Conservation (phyloP, 257 asterid genomes). For the Capsicum pubescens region DNA sequence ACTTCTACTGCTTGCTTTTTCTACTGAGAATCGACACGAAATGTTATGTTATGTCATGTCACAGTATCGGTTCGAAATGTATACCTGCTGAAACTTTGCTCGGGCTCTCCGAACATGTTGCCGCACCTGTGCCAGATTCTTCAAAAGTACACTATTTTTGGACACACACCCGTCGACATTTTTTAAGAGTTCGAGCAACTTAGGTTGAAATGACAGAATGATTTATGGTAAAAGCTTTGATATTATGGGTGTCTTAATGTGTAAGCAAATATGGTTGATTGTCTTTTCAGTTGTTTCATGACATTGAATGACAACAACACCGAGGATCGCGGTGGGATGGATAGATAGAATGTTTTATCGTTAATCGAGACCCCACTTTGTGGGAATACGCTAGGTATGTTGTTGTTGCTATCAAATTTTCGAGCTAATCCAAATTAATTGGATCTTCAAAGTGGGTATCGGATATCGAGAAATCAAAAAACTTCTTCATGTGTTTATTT, state of each 20-base stretch:
- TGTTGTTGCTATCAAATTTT: no score
- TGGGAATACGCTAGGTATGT: no score
- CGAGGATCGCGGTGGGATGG: neutral
- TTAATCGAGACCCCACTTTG: no score
- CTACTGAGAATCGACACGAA: slow-evolving; percentile 12
- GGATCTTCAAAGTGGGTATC: neutral
- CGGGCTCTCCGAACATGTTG: no score
- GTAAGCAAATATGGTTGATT: neutral
- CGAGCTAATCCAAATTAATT: neutral
- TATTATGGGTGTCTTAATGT: neutral
- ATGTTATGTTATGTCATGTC: neutral
- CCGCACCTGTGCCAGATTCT: no score
- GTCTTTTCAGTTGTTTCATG: neutral
- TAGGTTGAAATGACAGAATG: neutral
- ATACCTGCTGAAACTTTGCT: neutral
- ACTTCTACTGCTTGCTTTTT: neutral
- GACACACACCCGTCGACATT: no score
- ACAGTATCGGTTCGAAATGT: neutral
- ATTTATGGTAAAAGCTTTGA: neutral
- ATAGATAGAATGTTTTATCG: neutral
- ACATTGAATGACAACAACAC: neutral
- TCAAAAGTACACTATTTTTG: no score
- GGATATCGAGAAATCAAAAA: neutral
- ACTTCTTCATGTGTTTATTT: neutral
- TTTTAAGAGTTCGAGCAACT: no score